A percentile compares a stretch with the other conserved stretches of the same genome.
Evolutionary conservation across 1,284 basidiomycete genomes (phyloP).

Genomic region (Cutaneotrichosporon sp.): DNA sequence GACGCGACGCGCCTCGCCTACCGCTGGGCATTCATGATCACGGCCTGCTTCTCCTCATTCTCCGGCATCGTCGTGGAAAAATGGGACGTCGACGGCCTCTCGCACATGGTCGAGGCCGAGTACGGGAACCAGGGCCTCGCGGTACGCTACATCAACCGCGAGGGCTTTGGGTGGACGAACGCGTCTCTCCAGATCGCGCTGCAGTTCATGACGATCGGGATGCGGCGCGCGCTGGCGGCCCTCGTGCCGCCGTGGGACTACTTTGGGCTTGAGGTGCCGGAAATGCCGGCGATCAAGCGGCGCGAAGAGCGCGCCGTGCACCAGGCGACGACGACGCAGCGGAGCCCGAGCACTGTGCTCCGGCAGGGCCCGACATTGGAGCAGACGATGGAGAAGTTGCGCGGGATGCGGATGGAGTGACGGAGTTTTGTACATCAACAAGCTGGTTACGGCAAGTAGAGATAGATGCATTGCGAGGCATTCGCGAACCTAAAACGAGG

Average conservation of each 20-base stretch:
- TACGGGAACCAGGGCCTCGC: slow-evolving; percentile 94
- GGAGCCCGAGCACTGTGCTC: not conserved
- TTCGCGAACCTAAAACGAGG: too few species aligned
- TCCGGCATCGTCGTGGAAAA: slow-evolving; percentile 97
- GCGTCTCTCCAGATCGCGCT: slow-evolving; percentile 80
- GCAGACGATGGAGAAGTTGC: slow-evolving; percentile 5
- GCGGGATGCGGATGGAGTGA: not conserved
- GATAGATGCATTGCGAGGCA: too few species aligned
- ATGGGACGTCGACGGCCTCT: slow-evolving; percentile 67
- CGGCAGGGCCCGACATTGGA: slow-evolving; percentile 1
- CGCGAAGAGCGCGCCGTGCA: slow-evolving; percentile 24
- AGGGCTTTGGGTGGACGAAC: slow-evolving; percentile 95
- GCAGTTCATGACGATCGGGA: slow-evolving; percentile 87
- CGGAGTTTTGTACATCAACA: too few species aligned
- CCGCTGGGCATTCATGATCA: slow-evolving; percentile 88
- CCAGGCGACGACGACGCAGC: not conserved
- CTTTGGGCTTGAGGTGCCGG: slow-evolving; percentile 45
- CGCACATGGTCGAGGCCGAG: slow-evolving; percentile 13
- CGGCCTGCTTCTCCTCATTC: slow-evolving; percentile 67
- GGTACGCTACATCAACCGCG: slow-evolving; percentile 91
- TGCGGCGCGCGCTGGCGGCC: slow-evolving; percentile 88
- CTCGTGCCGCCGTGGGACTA: slow-evolving; percentile 54
- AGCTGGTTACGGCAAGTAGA: too few species aligned
- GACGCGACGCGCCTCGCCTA: slow-evolving; percentile 92
- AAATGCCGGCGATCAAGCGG: slow-evolving; percentile 54